Conservation (phyloP, 495 filamentous ascomycete species). For the Penicillium canescens region DNA sequence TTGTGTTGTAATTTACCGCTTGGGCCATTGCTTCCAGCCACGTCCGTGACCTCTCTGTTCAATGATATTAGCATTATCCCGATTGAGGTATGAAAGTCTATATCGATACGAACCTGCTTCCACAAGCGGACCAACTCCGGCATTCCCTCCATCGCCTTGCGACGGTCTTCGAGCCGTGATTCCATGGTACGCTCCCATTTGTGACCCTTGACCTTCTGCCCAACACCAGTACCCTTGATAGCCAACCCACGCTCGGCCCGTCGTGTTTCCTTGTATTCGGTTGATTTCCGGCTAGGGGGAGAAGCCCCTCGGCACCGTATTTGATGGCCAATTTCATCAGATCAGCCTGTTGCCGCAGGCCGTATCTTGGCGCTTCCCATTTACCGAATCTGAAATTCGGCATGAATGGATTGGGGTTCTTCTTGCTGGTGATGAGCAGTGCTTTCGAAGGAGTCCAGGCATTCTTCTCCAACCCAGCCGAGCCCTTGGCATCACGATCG, state of each 20-base stretch:
- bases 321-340: constrained; percentile 81
- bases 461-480: constrained; percentile 33
- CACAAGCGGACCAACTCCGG: constrained; percentile 84
- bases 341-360: constrained; percentile 85
- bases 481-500: constrained; percentile 45
- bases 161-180: constrained; percentile 79
- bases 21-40: constrained; percentile 92
- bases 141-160: constrained; percentile 93
- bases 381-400: constrained; percentile 67
- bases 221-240: constrained; percentile 88
- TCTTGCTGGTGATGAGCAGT: constrained; percentile 34
- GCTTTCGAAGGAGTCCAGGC: constrained; percentile 34
- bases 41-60: constrained; percentile 77
- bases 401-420: constrained; percentile 72
- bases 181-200: constrained; percentile 86
- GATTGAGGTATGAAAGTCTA: not conserved
- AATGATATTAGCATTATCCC: constrained; percentile 21
- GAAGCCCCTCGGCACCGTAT: constrained; percentile 78
- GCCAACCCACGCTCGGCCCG: constrained; percentile 71
- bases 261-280: constrained; percentile 63
- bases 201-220: constrained; percentile 94
- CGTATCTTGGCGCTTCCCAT: constrained; percentile 81
- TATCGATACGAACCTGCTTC: constrained; percentile 72
- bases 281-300: constrained; percentile 75
- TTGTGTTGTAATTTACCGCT: constrained; percentile 32